These are phyloP conservation scores for Toxicodendron radicans DNA, from an alignment of 345 rosid species.

Conservation along the genomic window DNA sequence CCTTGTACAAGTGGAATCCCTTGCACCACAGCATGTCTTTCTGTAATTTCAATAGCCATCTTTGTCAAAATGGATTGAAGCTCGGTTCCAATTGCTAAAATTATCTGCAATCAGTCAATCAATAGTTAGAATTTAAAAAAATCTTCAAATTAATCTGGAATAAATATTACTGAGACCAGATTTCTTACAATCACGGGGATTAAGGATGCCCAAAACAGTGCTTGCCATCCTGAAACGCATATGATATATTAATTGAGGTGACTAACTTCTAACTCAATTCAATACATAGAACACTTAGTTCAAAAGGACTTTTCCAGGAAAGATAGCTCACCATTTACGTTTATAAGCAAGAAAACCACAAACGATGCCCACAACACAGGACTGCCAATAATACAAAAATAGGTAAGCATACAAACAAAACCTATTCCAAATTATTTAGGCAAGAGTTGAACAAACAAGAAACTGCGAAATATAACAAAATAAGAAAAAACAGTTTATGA, in stretches of 20 bases:
- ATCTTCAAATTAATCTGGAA: not conserved
- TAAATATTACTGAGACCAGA: not conserved
- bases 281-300: not conserved
- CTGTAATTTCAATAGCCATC: constrained; percentile 82
- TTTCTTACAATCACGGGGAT: constrained; percentile 76
- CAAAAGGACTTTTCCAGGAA: not conserved
- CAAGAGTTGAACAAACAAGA: not conserved
- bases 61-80: constrained; percentile 80
- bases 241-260: not conserved
- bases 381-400: constrained; percentile 40
- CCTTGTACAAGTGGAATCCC: constrained; percentile 96
- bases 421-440: not conserved
- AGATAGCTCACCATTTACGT: constrained; percentile 58
- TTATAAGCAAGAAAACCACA: constrained; percentile 80
- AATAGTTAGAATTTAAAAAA: constrained; percentile 12
- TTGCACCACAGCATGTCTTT: constrained; percentile 90
- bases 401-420: constrained; percentile 11
- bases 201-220: constrained; percentile 67
- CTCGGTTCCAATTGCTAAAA: constrained; percentile 85
- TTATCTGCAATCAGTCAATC: constrained; percentile 51
- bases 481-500: not conserved
- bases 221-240: constrained; percentile 67
- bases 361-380: constrained; percentile 92
- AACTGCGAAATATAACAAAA: not conserved
- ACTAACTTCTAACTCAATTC: not conserved